Base-by-base conservation (phyloP, 139 green algal species). In the Trebouxia sp. region DNA sequence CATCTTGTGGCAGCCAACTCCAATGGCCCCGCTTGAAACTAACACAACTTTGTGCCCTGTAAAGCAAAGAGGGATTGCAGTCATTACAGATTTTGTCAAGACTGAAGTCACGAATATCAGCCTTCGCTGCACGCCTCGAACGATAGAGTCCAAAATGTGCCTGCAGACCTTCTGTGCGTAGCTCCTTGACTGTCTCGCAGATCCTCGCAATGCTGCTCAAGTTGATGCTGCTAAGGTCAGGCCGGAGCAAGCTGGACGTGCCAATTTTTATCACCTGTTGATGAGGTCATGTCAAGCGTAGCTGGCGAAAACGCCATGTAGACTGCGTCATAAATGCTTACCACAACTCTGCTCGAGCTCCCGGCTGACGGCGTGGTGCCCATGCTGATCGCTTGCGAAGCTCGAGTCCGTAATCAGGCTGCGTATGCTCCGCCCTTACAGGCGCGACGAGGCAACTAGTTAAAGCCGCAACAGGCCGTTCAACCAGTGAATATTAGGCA, bases 191-290 rank as follows among this genome's bases (percentile, higher is more conserved):
- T 0, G 83, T 87, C 67, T 97, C 94, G 28, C 90, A 94, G 24
- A 98, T 92, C 14, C 87, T 55, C 0, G 92, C 92, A 6, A 98
- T 66, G 69, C 83, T 94, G 76, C 83, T 89, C 0, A 98, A 83
- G 82, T 94, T 94, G 32, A 97, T 82, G n/a, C 83, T 94, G 41
- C 89, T 82, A 30, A 91, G 85, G 50, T 95, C 83, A 14, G 87
- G 58, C 11, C 90, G 84, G 53, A 98, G 88, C 26, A 98, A 85
- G 75, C 86, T 93, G 22, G 90, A 95, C 0, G 94, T 98, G 67
- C 94, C 94, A 26, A 98, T 87, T 50, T 98, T 98, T 67, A 98
- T 94, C 5, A 98, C 94, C 93, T 97, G 90, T 22, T 32, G 17
- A 17, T 11, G 37, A 53, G 37, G 15, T n/a, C n/a, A n/a, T n/a